Evolutionary conservation across 2,329 filamentous ascomycete species (phyloP).

Genomic region (Neofusicoccum parvum): DNA sequence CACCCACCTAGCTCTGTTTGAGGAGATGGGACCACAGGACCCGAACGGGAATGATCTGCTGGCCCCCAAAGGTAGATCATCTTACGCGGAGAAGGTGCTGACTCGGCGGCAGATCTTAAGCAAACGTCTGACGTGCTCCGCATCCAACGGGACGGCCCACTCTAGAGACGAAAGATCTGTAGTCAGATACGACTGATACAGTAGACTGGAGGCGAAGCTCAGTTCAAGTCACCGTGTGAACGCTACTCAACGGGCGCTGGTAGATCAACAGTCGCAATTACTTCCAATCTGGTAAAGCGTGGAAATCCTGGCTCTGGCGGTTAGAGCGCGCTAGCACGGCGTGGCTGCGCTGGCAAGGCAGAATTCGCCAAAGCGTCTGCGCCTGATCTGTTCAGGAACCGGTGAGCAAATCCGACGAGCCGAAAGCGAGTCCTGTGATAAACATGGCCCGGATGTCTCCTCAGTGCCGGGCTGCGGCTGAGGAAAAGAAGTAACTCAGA

Average conservation of each 20-base stretch:
- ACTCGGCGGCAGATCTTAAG: constrained; percentile 6
- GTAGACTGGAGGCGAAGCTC: background rate
- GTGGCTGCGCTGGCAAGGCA: constrained; percentile 18
- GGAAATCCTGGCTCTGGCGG: background rate
- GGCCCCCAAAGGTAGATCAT: constrained; percentile 13
- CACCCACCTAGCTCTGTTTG: background rate
- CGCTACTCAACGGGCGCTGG: background rate
- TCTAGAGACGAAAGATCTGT: background rate
- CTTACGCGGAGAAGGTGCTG: constrained; percentile 5
- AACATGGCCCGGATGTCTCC: background rate
- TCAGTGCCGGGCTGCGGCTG: background rate
- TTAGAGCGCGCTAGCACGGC: constrained; percentile 7
- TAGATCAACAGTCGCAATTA: background rate
- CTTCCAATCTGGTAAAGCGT: constrained; percentile 3
- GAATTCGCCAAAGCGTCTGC: background rate
- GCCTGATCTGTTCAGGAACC: background rate
- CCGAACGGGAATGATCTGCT: background rate
- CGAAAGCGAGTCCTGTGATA: background rate
- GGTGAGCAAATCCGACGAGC: background rate
- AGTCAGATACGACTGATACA: background rate
- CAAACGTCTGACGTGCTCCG: background rate
- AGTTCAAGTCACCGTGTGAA: background rate
- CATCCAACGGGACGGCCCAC: background rate
- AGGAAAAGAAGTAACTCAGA: background rate
- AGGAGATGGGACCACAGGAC: background rate